Conservation (phyloP, 179 eudicot species). For the Sideroxylon spinosum region DNA sequence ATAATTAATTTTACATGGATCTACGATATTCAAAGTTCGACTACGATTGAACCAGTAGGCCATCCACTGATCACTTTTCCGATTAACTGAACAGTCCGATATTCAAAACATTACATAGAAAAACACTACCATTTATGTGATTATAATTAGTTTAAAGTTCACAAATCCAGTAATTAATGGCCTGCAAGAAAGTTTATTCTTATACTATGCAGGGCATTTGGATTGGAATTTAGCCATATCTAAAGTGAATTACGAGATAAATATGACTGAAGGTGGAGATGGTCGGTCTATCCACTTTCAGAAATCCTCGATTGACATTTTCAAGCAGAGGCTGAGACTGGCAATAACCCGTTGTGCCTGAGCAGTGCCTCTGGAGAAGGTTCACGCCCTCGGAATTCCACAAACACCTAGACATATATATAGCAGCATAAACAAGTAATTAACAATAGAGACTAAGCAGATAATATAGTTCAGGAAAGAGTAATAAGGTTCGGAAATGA, state of each 20-base stretch:
- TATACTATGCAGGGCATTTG: not conserved
- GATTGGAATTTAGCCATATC: not conserved
- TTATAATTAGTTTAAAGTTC: not conserved
- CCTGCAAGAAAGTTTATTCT: not conserved
- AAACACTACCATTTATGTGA: too few relatives aligned
- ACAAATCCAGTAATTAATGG: not conserved
- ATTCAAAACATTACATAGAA: too few relatives aligned
- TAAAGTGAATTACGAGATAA: not conserved
- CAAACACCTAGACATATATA: constrained; percentile 54
- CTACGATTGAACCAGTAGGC: too few relatives aligned
- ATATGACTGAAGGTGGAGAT: not conserved
- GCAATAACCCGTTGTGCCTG: constrained; percentile 52
- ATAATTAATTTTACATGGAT: too few relatives aligned
- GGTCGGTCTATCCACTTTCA: not conserved
- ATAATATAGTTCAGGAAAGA: too few relatives aligned
- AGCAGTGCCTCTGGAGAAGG: constrained; percentile 95
- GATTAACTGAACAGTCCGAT: too few relatives aligned
- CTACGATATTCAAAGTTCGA: too few relatives aligned
- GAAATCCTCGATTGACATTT: not conserved
- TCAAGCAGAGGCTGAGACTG: constrained; percentile 19
- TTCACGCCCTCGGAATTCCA: constrained; percentile 95
- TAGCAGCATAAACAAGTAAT: not conserved
- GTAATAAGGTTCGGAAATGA: too few relatives aligned
- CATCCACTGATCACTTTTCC: too few relatives aligned
- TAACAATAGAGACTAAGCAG: not conserved